Base-by-base conservation (phyloP, 352 stramenopile genomes). In the Globisporangium paroecandrum region DNA sequence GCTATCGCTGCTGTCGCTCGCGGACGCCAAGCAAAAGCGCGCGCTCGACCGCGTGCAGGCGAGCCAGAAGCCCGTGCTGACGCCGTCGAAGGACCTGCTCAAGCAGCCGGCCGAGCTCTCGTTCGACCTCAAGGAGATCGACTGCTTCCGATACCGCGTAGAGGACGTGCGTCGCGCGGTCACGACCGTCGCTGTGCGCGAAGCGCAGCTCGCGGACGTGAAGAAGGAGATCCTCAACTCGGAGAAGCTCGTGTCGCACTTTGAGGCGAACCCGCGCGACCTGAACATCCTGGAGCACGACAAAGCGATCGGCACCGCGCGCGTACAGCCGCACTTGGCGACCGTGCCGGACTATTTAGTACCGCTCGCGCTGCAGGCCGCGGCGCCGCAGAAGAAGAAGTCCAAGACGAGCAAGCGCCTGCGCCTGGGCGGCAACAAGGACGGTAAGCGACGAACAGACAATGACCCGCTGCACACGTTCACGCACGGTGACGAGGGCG, bases 191-290 rank as follows among this genome's bases (percentile, higher is more conserved):
- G 89, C 93, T 6, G 89, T 99, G n/a, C 85, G 90, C 20, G 97
- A 99, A 73, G 91, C 94, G 13, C 90, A 98, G 70, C 86, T 98
- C 18, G 89, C 91, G 7, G 98, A 99, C 71, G 79, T 99, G 4
- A 97, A 98, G 79, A 97, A 98, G 47, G 97, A 99, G 75, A 98
- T 99, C 68, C 73, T 99, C 2, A 99, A 99, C 82, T 99, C 93
- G 7, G 91, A 99, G 57, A 95, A 97, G 68, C 82, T 99, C 1
- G 85, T 96, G 71, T 87, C 83, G 64, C 97, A 99, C 79, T 99
- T 99, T 78, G 88, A 98, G 67, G 93, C 97, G 43, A 99, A 99
- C 75, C 97, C 98, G 32, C 89, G 93, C 43, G 91, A 98, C 64
- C 75, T 98, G 24, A 95, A 97, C 71, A 84, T 97, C n/a, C 83